phyloP scores from a whole-genome alignment of 2,329 filamentous ascomycete species.

The Aspergillus sp. region DNA sequence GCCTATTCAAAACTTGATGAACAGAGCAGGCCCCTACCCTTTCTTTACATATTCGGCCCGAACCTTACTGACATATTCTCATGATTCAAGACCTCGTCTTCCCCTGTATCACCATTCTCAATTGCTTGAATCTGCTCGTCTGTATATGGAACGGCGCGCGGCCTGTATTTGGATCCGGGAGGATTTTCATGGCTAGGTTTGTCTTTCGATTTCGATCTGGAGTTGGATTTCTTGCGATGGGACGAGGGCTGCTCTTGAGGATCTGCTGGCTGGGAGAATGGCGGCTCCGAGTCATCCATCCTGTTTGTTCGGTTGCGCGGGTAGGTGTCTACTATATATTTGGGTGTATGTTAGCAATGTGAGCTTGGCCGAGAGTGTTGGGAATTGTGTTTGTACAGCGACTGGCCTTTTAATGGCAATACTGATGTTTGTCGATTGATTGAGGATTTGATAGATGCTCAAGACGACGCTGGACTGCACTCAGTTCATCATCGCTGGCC shows the following conservation, averaged over 20 bases:
- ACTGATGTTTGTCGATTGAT: neutral
- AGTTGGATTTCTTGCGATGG: neutral
- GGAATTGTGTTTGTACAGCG: neutral
- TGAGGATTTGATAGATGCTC: neutral
- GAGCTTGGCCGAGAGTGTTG: neutral
- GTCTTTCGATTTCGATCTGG: neutral
- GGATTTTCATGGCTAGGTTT: neutral
- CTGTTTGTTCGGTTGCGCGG: neutral
- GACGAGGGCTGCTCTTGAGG: neutral
- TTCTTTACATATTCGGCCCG: neutral
- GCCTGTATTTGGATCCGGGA: neutral
- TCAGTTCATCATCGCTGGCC: neutral
- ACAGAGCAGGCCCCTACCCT: neutral
- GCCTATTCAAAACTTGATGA: neutral
- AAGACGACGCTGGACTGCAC: neutral
- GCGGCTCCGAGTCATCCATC: too few species aligned
- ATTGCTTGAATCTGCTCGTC: neutral
- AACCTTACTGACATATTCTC: neutral
- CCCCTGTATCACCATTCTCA: neutral
- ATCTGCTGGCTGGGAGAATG: neutral
- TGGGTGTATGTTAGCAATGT: neutral
- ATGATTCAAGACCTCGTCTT: neutral
- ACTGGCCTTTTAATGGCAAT: neutral
- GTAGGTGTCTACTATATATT: neutral
- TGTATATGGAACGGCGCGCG: neutral